phyloP scores from a whole-genome alignment of 202 grass and related monocot genomes.

The Setaria viridis region DNA sequence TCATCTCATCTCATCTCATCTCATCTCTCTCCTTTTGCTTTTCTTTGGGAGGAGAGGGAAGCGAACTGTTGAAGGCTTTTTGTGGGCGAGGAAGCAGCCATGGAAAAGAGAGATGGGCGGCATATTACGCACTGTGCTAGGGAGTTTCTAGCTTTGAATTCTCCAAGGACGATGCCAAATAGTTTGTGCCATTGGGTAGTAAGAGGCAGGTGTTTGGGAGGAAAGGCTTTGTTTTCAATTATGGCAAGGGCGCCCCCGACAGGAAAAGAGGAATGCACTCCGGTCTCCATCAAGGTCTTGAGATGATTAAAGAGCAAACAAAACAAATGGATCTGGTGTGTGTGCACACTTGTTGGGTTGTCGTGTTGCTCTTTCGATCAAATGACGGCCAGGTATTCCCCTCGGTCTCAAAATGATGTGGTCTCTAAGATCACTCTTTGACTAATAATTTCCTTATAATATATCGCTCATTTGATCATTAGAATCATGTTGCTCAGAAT shows the following conservation, averaged over 20 bases:
- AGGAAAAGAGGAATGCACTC: conserved; percentile 51
- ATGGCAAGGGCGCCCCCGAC: conserved; percentile 35
- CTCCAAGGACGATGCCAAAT: neutral
- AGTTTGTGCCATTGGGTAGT: neutral
- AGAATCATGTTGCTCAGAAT: no score
- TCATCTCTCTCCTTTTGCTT: conserved; percentile 20
- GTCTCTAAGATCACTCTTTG: neutral
- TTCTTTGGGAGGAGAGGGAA: conserved; percentile 46
- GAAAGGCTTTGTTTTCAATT: conserved; percentile 18
- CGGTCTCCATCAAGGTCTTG: conserved; percentile 38
- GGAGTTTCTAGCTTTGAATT: conserved; percentile 51
- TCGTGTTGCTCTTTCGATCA: neutral
- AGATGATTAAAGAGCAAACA: conserved; percentile 50
- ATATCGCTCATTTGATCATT: no score
- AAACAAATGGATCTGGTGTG: conserved; percentile 34
- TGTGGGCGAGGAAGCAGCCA: conserved; percentile 47
- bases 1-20: neutral
- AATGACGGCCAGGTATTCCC: no score
- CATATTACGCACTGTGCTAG: neutral
- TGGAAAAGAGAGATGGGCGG: conserved; percentile 9
- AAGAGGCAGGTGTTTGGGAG: neutral
- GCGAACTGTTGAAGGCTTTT: conserved; percentile 20
- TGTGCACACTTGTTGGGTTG: neutral
- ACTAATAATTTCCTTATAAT: no score
- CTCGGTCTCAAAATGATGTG: neutral